Evolutionary conservation across 345 rosid species (phyloP).

Genomic region (Moricandia arvensis): DNA sequence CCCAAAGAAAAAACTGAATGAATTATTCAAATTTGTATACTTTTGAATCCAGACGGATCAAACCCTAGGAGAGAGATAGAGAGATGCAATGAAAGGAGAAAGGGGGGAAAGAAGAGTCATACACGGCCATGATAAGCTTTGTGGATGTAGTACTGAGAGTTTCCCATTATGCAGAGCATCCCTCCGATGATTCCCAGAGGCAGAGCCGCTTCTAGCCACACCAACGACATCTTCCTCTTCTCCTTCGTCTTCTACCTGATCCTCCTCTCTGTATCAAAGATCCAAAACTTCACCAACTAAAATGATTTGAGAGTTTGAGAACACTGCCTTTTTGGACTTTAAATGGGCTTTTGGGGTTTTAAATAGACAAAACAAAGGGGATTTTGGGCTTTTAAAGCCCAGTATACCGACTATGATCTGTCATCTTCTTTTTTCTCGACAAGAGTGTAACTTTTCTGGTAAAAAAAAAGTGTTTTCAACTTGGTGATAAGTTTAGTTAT

Average conservation of each 20-base stretch:
- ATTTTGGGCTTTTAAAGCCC: background rate
- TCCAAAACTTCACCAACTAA: background rate
- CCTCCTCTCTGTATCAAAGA: background rate
- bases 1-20: background rate
- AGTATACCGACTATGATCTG: background rate
- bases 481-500: too few species aligned
- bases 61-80: background rate
- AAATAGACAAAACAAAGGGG: background rate
- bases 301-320: conserved; percentile 10
- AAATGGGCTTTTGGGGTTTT: conserved; percentile 12
- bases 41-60: conserved; percentile 17
- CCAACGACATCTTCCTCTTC: conserved; percentile 49
- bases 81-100: conserved; percentile 7
- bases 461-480: too few species aligned
- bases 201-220: conserved; percentile 75
- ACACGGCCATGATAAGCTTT: conserved; percentile 89
- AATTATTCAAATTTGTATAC: background rate
- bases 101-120: background rate
- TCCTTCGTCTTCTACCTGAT: conserved; percentile 9
- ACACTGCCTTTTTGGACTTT: too few species aligned
- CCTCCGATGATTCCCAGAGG: conserved; percentile 96
- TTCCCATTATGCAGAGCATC: conserved; percentile 82
- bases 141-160: conserved; percentile 88
- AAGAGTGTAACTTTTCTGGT: too few species aligned
- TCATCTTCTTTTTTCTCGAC: too few species aligned